phyloP scores from a whole-genome alignment of 2,329 filamentous ascomycete genomes.

The Didymella keratinophila region DNA sequence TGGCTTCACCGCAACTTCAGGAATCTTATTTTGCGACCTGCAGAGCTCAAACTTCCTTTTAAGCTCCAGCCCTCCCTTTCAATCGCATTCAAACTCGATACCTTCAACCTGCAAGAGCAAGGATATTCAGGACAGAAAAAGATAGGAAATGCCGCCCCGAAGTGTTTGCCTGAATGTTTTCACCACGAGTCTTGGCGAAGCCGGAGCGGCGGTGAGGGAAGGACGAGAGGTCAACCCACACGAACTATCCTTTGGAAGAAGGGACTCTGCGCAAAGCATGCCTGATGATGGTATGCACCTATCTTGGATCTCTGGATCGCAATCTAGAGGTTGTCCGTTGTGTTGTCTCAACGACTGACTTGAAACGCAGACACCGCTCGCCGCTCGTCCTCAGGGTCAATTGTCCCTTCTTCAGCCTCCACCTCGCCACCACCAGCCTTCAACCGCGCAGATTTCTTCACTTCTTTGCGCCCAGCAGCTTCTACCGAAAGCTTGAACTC shows the following conservation, averaged over 20 bases:
- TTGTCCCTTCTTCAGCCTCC: slow-evolving; percentile 27
- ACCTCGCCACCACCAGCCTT: slow-evolving; percentile 32
- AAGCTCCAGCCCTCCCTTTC: slow-evolving; percentile 32
- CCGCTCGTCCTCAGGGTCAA: slow-evolving; percentile 34
- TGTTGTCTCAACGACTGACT: slow-evolving; percentile 18
- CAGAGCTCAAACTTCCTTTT: slow-evolving; percentile 36
- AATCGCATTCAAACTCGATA: slow-evolving; percentile 16
- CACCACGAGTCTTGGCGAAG: slow-evolving; percentile 43
- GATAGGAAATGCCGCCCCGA: slow-evolving; percentile 46
- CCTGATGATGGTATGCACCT: slow-evolving; percentile 33
- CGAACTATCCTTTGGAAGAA: slow-evolving; percentile 32
- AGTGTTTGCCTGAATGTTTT: slow-evolving; percentile 50
- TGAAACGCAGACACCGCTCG: slow-evolving; percentile 26
- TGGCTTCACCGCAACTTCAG: slow-evolving; percentile 50
- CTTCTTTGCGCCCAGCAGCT: slow-evolving; percentile 34
- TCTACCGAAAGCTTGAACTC: slow-evolving; percentile 37
- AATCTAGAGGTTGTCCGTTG: not conserved
- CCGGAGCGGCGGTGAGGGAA: slow-evolving; percentile 40
- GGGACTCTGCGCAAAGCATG: slow-evolving; percentile 39
- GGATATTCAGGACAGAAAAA: slow-evolving; percentile 21
- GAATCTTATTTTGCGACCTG: slow-evolving; percentile 37
- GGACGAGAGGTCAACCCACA: slow-evolving; percentile 26
- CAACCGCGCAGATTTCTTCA: slow-evolving; percentile 37
- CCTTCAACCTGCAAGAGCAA: slow-evolving; percentile 24
- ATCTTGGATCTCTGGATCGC: not conserved